phyloP scores from a whole-genome alignment of 179 eudicot genomes.

The Sideroxylon spinosum region DNA sequence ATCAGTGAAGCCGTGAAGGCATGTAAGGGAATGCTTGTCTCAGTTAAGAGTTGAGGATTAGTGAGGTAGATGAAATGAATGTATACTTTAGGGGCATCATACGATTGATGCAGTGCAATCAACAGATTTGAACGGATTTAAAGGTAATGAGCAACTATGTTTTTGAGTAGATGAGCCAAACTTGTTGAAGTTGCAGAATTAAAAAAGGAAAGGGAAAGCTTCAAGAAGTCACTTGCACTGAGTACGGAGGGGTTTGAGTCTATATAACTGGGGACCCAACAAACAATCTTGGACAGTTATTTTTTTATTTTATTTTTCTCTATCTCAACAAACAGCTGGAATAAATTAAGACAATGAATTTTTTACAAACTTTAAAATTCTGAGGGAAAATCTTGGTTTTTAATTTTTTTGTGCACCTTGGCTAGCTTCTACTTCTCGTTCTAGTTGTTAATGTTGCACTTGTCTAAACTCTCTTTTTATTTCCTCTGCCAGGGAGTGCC shows the following conservation, averaged over 20 bases:
- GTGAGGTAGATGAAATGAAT: background rate
- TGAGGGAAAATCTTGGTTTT: background rate
- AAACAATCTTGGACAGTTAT: background rate
- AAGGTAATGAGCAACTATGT: background rate
- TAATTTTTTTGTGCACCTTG: background rate
- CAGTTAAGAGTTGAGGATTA: background rate
- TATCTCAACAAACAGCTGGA: background rate
- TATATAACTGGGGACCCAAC: background rate
- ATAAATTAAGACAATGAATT: background rate
- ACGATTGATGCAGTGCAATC: background rate
- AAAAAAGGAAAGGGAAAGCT: background rate
- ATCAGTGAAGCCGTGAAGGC: background rate
- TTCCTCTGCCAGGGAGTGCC: constrained; percentile 67
- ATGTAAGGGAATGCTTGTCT: background rate
- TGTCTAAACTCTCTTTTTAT: background rate
- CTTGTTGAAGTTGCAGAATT: background rate
- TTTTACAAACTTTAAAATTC: background rate
- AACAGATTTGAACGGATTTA: background rate
- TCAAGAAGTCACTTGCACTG: background rate
- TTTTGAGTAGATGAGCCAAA: constrained; percentile 5
- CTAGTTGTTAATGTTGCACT: background rate
- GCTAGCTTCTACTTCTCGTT: background rate
- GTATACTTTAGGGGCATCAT: background rate
- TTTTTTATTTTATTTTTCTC: too few relatives aligned
- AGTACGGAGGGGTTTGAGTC: background rate